Evolutionary conservation across 148 eudicot species (phyloP).

Genomic region (Arctostaphylos glauca): DNA sequence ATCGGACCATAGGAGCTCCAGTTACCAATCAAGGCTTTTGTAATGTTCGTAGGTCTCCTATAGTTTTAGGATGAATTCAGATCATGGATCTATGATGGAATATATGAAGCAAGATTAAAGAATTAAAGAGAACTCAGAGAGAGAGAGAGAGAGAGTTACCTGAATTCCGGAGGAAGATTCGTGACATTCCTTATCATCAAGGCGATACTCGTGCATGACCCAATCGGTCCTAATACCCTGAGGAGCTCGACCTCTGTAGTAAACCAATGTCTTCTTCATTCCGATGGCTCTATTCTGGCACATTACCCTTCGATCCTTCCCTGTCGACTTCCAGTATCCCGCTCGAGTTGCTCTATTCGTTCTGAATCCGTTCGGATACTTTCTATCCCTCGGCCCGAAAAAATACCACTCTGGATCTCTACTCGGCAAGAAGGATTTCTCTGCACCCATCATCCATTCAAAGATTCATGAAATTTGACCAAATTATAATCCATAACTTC

Average conservation of each 20-base stretch:
- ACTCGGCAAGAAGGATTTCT: constrained; percentile 71
- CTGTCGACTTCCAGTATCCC: constrained; percentile 81
- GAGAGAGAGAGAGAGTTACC: constrained; percentile 24
- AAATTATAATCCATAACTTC: too few species aligned
- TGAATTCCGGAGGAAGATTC: constrained; percentile 54
- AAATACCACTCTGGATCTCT: constrained; percentile 84
- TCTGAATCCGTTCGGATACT: constrained; percentile 74
- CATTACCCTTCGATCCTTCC: constrained; percentile 59
- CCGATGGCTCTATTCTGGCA: constrained; percentile 52
- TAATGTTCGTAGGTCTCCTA: too few species aligned
- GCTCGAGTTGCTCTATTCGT: constrained; percentile 74
- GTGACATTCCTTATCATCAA: constrained; percentile 52
- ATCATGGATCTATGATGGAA: too few species aligned
- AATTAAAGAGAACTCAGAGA: too few species aligned
- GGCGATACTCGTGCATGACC: constrained; percentile 55
- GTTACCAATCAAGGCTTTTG: too few species aligned
- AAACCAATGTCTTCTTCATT: constrained; percentile 50
- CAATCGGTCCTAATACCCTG: constrained; percentile 47
- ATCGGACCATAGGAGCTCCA: too few species aligned
- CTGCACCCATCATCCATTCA: constrained; percentile 23
- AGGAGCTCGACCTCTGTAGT: constrained; percentile 44
- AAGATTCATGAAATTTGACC: background rate
- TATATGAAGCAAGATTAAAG: too few species aligned
- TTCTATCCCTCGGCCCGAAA: constrained; percentile 72
- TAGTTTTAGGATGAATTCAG: too few species aligned